Base-by-base conservation (phyloP, 495 filamentous ascomycete genomes). In the Apodospora peruviana region DNA sequence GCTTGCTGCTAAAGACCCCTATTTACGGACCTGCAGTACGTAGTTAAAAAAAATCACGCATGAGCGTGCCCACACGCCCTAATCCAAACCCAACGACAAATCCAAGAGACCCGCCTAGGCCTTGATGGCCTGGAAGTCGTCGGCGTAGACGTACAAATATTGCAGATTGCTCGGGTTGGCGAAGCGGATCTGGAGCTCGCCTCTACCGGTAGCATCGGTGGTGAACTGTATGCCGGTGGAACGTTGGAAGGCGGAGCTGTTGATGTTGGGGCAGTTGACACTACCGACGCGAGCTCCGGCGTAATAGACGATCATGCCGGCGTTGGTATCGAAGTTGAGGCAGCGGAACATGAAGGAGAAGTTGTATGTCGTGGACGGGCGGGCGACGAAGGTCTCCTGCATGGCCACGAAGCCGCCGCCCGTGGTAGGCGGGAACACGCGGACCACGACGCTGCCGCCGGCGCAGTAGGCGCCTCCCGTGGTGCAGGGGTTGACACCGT, bases 121-220 rank as follows among this genome's bases (percentile, higher is more conserved):
- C 10, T 5, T 3, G 14, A 23, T 36, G 16, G 52, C 56, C 46
- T 50, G 21, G 53, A 59, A 59, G 32, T 55, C 56, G 40, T 59
- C 56, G 34, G 52, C 56, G 46, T 59, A 58, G 18, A 38, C 47
- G 49, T 59, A 59, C 25, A 59, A 43, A 20, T 52, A 55, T 35
- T 35, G 48, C 18, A 16, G 1, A 17, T 3, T 35, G 27, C 42
- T 32, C 3, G 41, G 18, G 39, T 50, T 56, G 11, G 16, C 5
- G 52, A 56, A 59, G 22, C 56, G 49, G 8, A 59, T 24, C 45
- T 59, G 20, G 16, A 59, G 7, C 45, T 45, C 41, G n/a, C 45
- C 56, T 12, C n/a, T 23, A 32, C 56, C 56, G 21, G 49, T 50
- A 14, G 23, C 25, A 10, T 46, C 47, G 3, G 56, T 59, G 16